phyloP scores from a whole-genome alignment of 2,329 filamentous ascomycete genomes.

The Dactylellina parvicollis region DNA sequence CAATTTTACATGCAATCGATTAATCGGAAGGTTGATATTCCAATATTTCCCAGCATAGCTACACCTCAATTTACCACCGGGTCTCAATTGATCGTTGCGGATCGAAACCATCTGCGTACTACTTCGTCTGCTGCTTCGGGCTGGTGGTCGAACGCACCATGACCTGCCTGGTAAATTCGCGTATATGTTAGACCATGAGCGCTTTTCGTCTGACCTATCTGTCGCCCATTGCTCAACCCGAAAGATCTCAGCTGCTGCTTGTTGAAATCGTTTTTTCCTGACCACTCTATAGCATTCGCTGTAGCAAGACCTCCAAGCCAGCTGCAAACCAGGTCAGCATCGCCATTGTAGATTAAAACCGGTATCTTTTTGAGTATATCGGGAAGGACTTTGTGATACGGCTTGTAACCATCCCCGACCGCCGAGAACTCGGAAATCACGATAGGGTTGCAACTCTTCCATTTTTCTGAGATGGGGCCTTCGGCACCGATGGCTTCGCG shows the following conservation, averaged over 20 bases:
- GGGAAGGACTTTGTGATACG: slow-evolving; percentile 90
- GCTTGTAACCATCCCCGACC: slow-evolving; percentile 98
- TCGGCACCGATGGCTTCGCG: slow-evolving; percentile 89
- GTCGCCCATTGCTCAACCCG: slow-evolving; percentile 68
- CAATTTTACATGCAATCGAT: no score
- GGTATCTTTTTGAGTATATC: slow-evolving; percentile 88
- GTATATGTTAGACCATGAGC: slow-evolving; percentile 94
- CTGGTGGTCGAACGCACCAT: slow-evolving; percentile 98
- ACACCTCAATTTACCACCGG: no score
- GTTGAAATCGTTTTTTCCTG: slow-evolving; percentile 82
- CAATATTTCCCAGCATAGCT: no score
- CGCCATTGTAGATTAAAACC: slow-evolving; percentile 90
- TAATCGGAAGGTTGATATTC: no score
- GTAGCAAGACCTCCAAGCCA: slow-evolving; percentile 98
- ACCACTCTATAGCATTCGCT: slow-evolving; percentile 92
- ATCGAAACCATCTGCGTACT: slow-evolving; percentile 88
- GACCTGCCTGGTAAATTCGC: slow-evolving; percentile 85
- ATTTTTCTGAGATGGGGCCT: slow-evolving; percentile 84
- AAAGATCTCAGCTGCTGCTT: slow-evolving; percentile 76
- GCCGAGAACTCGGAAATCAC: slow-evolving; percentile 99
- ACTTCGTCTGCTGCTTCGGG: slow-evolving; percentile 88
- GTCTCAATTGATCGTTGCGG: no score
- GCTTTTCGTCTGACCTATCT: slow-evolving; percentile 80
- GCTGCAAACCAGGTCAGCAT: slow-evolving; percentile 92
- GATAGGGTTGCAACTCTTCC: slow-evolving; percentile 98